Percentiles rank a stretch among this genome's conserved stretches.
Conservation (phyloP, 441 rosid species). For the Erysimum cheiri region DNA sequence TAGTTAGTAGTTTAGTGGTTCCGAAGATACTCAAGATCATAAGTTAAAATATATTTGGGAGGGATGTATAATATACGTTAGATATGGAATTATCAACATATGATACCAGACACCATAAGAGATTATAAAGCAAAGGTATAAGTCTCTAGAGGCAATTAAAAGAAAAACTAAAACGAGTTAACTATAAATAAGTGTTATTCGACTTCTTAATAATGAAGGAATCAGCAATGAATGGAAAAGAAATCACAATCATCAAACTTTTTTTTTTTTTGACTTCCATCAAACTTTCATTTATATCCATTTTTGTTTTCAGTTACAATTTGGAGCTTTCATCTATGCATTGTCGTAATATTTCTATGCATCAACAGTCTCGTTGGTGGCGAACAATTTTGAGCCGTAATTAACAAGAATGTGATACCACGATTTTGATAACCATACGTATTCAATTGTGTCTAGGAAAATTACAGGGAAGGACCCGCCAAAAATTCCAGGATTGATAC, state of each 20-base stretch:
- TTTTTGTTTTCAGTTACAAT: not conserved
- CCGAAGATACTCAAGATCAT: not conserved
- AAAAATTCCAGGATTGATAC: not conserved
- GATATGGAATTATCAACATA: not conserved
- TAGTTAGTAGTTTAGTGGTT: not conserved
- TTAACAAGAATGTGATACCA: not conserved
- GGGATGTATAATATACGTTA: not conserved
- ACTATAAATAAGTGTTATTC: too few relatives aligned
- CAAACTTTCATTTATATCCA: not conserved
- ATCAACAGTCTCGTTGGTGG: constrained; percentile 9
- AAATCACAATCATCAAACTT: not conserved
- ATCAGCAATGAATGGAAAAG: not conserved
- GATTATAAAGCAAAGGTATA: too few relatives aligned
- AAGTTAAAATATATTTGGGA: not conserved
- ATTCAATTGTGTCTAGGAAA: constrained; percentile 13
- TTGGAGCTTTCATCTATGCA: not conserved
- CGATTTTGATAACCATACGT: not conserved
- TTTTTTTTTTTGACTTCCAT: not conserved
- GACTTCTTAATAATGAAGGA: not conserved
- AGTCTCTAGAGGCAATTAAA: too few relatives aligned
- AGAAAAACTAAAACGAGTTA: too few relatives aligned
- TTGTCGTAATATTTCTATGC: not conserved
- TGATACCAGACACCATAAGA: not conserved
- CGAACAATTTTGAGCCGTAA: constrained; percentile 3
- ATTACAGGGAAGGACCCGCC: constrained; percentile 3